A percentile compares a stretch with the other conserved stretches of the same genome.
phyloP scores from a whole-genome alignment of 2,329 filamentous ascomycete genomes.

The Trichoderma koningiopsis region DNA sequence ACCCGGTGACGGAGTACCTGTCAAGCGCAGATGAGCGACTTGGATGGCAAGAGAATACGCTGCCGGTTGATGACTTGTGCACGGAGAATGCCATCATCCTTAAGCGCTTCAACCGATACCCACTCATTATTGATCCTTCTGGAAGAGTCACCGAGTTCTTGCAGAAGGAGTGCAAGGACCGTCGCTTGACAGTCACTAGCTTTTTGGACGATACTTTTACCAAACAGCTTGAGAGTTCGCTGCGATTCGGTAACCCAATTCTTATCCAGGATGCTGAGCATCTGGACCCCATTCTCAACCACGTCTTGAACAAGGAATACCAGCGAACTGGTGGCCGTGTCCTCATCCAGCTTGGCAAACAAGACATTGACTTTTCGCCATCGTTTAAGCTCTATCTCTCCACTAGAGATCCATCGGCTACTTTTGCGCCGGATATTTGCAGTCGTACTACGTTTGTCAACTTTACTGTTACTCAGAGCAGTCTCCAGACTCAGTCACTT shows the following conservation, averaged over 20 bases:
- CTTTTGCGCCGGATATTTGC: constrained; percentile 95
- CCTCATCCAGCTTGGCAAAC: constrained; percentile 95
- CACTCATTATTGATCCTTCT: constrained; percentile 96
- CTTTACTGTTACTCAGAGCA: constrained; percentile 98
- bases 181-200: constrained; percentile 92
- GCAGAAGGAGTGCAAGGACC: constrained; percentile 90
- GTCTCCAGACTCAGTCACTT: constrained; percentile 94
- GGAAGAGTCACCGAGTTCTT: constrained; percentile 93
- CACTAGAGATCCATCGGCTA: constrained; percentile 92
- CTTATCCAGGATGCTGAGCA: constrained; percentile 98
- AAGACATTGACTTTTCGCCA: constrained; percentile 98
- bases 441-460: constrained; percentile 99
- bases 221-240: constrained; percentile 93
- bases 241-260: constrained; percentile 97
- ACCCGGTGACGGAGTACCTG: constrained; percentile 93
- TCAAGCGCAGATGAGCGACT: constrained; percentile 95
- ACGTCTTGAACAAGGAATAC: constrained; percentile 99
- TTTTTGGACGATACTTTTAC: constrained; percentile 98
- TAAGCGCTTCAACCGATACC: constrained; percentile 97
- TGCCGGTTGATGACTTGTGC: constrained; percentile 96
- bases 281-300: constrained; percentile 93
- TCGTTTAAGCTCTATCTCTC: constrained; percentile 94
- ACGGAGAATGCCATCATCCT: constrained; percentile 98
- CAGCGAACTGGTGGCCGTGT: constrained; percentile 98
- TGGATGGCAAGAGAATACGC: constrained; percentile 88